Evolutionary conservation across 331 rosid genomes (phyloP).

Genomic region (Pyrus hybrid): DNA sequence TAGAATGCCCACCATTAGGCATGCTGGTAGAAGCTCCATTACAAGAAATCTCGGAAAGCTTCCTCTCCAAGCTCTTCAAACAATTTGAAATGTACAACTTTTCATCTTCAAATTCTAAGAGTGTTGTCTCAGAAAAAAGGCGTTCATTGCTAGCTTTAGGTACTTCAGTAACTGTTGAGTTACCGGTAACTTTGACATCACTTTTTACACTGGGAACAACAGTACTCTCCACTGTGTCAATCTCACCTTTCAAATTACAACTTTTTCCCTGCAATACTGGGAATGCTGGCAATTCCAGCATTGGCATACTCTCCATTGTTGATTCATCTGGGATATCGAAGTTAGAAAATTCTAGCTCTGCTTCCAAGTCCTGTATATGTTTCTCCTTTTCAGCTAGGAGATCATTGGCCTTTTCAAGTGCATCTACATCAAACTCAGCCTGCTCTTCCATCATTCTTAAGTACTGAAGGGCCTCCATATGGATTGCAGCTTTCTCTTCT

Average conservation of each 20-base stretch:
- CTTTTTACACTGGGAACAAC: conserved; percentile 9
- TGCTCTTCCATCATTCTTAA: conserved; percentile 97
- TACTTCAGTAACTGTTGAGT: conserved; percentile 19
- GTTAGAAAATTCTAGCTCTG: conserved; percentile 60
- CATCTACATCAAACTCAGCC: conserved; percentile 83
- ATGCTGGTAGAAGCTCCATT: conserved; percentile 9
- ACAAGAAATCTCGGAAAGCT: conserved; percentile 31
- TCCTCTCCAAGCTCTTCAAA: conserved; percentile 55
- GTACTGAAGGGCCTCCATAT: conserved; percentile 85
- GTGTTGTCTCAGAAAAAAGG: conserved; percentile 20
- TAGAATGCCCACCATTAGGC: conserved; percentile 17
- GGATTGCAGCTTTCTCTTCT: conserved; percentile 84
- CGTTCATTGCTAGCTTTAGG: conserved; percentile 23
- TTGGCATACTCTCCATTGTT: conserved; percentile 4
- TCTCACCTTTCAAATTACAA: conserved; percentile 23
- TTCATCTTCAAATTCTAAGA: conserved; percentile 60
- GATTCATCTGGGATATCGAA: conserved; percentile 19
- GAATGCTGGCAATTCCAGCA: neutral
- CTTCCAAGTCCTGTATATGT: conserved; percentile 72
- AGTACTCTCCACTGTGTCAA: conserved; percentile 10
- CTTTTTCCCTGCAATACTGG: neutral
- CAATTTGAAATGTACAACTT: conserved; percentile 45
- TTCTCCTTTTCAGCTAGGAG: conserved; percentile 71
- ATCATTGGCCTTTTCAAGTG: conserved; percentile 69
- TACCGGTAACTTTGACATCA: neutral